These are phyloP conservation scores for Lupinus albus DNA, from an alignment of 306 rosid genomes.

Conservation along the genomic window DNA sequence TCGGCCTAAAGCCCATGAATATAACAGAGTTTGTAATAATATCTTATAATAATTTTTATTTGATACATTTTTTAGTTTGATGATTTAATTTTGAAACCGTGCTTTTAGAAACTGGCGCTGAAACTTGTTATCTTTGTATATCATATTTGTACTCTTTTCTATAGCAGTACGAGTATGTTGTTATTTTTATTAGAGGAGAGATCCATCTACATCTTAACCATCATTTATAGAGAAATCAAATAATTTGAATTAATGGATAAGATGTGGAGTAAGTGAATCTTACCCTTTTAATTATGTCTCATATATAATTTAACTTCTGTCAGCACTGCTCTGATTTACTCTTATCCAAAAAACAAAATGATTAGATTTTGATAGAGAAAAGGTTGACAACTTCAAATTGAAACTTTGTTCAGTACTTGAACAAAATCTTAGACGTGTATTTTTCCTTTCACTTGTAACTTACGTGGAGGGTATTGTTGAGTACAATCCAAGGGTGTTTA, in stretches of 20 bases:
- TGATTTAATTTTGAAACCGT: not conserved
- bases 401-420: conserved; percentile 73
- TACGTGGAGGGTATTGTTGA: conserved; percentile 79
- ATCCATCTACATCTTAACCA: too few species aligned
- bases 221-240: too few species aligned
- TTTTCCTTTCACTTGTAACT: conserved; percentile 78
- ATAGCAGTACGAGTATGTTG: not conserved
- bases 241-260: too few species aligned
- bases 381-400: conserved; percentile 71
- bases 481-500: conserved; percentile 87
- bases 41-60: not conserved
- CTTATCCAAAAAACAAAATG: conserved; percentile 24
- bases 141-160: conserved; percentile 14
- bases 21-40: too few species aligned
- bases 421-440: conserved; percentile 73
- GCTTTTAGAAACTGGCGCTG: not conserved
- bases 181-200: too few species aligned
- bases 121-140: conserved; percentile 24
- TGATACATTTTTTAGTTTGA: too few species aligned
- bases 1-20: too few species aligned
- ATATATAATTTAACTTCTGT: conserved; percentile 31
- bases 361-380: conserved; percentile 71
- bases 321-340: conserved; percentile 11
- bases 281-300: conserved; percentile 32
- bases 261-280: too few species aligned